Percentiles rank a stretch among this genome's conserved stretches.
phyloP scores from a whole-genome alignment of 2,329 filamentous ascomycete genomes.

The Colletotrichum graminicola region DNA sequence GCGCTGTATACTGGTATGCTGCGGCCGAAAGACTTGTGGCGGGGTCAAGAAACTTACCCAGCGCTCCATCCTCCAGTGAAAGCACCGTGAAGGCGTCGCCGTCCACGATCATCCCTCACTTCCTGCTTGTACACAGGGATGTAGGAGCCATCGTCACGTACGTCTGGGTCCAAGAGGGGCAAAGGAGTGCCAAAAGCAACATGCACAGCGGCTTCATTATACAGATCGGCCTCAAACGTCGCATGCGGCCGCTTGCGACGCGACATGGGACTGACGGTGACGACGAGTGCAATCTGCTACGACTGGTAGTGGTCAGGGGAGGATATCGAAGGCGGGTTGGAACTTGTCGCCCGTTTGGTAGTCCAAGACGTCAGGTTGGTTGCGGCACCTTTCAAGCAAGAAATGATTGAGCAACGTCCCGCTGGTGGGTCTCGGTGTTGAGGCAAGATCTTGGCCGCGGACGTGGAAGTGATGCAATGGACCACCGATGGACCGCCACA shows the following conservation, averaged over 20 bases:
- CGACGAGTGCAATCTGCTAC: neutral
- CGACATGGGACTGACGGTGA: constrained; percentile 11
- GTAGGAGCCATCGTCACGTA: constrained; percentile 90
- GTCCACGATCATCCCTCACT: constrained; percentile 90
- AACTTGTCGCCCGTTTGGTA: neutral
- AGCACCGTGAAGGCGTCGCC: constrained; percentile 92
- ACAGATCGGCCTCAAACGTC: constrained; percentile 81
- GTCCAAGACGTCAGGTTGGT: neutral
- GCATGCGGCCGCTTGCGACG: constrained; percentile 78
- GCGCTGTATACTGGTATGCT: neutral
- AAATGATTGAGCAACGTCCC: neutral
- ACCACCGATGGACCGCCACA: neutral
- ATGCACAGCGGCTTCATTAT: constrained; percentile 77
- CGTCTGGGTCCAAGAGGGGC: constrained; percentile 79
- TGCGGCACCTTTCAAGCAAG: neutral
- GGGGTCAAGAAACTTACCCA: constrained; percentile 70
- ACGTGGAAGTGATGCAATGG: neutral
- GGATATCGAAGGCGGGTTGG: too few relatives aligned
- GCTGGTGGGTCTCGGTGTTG: neutral
- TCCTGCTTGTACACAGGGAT: constrained; percentile 99
- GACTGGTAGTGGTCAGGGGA: neutral
- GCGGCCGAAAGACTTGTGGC: constrained; percentile 44
- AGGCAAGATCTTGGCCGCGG: neutral
- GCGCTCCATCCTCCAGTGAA: constrained; percentile 98
- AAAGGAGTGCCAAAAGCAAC: constrained; percentile 87